Conservation (phyloP, 352 stramenopile genomes). For the Aphanomyces stellatus region DNA sequence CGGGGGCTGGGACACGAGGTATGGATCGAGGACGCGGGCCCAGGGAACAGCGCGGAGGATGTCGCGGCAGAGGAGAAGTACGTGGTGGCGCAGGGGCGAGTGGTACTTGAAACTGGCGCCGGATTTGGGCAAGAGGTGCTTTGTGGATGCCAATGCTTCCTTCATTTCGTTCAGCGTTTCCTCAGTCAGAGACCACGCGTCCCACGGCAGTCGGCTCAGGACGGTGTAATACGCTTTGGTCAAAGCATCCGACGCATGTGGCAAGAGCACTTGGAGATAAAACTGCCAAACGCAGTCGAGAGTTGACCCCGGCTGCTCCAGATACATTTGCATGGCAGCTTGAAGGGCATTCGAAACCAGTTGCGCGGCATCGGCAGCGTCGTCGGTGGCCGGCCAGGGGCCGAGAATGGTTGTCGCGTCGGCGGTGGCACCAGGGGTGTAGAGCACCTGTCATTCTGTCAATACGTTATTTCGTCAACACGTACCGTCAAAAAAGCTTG, state of each 20-base stretch:
- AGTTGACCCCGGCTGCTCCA: constrained; percentile 24
- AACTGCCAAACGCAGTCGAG: constrained; percentile 76
- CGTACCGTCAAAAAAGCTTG: constrained; percentile 44
- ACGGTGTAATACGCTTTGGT: constrained; percentile 80
- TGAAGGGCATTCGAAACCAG: background rate
- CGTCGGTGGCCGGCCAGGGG: constrained; percentile 37
- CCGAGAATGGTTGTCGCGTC: constrained; percentile 54
- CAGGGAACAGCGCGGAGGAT: background rate
- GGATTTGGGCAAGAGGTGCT: background rate
- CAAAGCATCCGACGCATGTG: constrained; percentile 61
- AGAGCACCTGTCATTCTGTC: constrained; percentile 28
- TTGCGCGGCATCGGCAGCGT: background rate
- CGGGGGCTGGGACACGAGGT: constrained; percentile 5
- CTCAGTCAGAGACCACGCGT: constrained; percentile 73
- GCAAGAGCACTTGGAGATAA: constrained; percentile 61
- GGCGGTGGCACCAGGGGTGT: constrained; percentile 59
- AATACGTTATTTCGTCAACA: constrained; percentile 27
- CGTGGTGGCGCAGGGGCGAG: constrained; percentile 1
- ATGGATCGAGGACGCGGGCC: background rate
- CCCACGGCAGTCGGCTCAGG: constrained; percentile 67
- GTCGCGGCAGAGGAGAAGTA: constrained; percentile 4
- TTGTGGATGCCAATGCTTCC: background rate
- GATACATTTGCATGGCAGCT: background rate
- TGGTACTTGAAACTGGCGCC: constrained; percentile 14
- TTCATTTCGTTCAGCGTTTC: constrained; percentile 75